phyloP scores from a whole-genome alignment of 495 filamentous ascomycete genomes.

The Aspergillus coremiiformis region DNA sequence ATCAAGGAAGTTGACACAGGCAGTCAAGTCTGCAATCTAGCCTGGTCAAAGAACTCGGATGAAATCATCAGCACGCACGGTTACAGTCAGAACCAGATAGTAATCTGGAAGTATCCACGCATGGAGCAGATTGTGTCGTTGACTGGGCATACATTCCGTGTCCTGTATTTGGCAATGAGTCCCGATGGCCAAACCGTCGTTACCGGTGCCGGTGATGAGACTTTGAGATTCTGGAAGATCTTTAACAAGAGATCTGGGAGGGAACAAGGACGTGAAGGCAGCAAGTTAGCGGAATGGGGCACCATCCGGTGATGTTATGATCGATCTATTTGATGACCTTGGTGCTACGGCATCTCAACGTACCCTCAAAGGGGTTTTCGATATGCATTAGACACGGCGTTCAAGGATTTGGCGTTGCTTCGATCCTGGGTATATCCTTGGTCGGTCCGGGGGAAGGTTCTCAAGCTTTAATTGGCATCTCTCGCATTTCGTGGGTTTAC shows the following conservation, averaged over 20 bases:
- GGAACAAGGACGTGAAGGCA: constrained; percentile 44
- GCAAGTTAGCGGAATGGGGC: constrained; percentile 59
- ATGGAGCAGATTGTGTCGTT: constrained; percentile 95
- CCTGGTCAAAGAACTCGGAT: constrained; percentile 92
- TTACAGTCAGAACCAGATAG: constrained; percentile 96
- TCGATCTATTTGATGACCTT: constrained; percentile 6
- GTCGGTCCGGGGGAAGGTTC: constrained; percentile 22
- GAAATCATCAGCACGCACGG: constrained; percentile 96
- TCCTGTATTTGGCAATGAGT: constrained; percentile 94
- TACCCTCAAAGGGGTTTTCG: constrained; percentile 14
- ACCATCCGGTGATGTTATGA: constrained; percentile 52
- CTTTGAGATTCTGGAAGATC: constrained; percentile 91
- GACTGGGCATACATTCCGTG: constrained; percentile 92
- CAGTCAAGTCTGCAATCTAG: constrained; percentile 92
- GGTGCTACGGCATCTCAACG: constrained; percentile 6
- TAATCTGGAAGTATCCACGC: constrained; percentile 96
- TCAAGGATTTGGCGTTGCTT: constrained; percentile 23
- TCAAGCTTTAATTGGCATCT: constrained; percentile 28
- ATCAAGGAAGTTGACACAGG: constrained; percentile 89
- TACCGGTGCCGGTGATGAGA: constrained; percentile 94
- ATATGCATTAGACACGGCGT: constrained; percentile 38
- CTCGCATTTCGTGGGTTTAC: constrained; percentile 26
- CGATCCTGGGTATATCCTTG: constrained; percentile 21
- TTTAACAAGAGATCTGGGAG: constrained; percentile 62
- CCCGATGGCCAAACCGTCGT: constrained; percentile 91